A percentile compares a stretch with the other conserved stretches of the same genome.
Evolutionary conservation across 129 eudicot species (phyloP).

Genomic region (Flaveria trinervia): DNA sequence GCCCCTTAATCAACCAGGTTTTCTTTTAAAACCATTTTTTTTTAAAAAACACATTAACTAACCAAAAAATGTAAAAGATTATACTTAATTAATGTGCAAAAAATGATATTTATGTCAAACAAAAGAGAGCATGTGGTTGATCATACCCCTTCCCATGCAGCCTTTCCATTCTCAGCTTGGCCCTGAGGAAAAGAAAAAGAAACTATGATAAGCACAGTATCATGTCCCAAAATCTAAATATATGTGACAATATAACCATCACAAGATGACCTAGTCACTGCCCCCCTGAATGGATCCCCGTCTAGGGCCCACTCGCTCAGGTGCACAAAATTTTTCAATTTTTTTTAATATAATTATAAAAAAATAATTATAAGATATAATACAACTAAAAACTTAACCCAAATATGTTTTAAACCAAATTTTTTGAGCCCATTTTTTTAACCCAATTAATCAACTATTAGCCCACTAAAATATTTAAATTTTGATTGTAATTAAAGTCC

Average conservation of each 20-base stretch:
- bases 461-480: no score
- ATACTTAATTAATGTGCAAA: background rate
- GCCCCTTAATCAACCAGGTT: background rate
- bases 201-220: background rate
- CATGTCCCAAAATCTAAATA: background rate
- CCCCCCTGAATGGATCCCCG: no score
- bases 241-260: background rate
- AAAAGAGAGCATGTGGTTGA: constrained; percentile 21
- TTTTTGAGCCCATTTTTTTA: no score
- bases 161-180: constrained; percentile 52
- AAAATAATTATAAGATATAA: no score
- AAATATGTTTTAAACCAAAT: no score
- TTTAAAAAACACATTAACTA: background rate
- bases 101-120: background rate
- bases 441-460: no score
- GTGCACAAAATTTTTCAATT: no score
- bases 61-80: background rate
- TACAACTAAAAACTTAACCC: no score
- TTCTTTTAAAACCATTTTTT: background rate
- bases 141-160: constrained; percentile 85
- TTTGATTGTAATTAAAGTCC: no score
- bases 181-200: constrained; percentile 44
- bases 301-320: no score
- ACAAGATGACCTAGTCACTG: no score
- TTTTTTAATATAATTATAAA: no score